A percentile compares a stretch with the other conserved stretches of the same genome.
These are phyloP conservation scores for Rhizophagus prolifer DNA, from an alignment of 192 early-diverging fungal species.

Conservation along the genomic window DNA sequence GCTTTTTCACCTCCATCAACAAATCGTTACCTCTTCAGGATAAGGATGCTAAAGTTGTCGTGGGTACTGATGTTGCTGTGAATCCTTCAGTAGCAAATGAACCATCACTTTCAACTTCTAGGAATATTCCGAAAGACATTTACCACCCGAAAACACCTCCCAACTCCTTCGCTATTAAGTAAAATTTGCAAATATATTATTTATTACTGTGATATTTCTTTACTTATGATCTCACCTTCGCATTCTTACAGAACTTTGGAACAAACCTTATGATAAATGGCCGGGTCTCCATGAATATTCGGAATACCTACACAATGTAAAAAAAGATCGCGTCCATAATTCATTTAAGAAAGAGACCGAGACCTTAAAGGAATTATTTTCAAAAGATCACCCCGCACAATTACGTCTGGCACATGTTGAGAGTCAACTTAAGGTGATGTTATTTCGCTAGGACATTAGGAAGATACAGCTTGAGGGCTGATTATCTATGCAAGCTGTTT, in stretches of 20 bases:
- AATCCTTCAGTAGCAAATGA: background rate
- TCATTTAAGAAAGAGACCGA: constrained; percentile 2
- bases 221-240: constrained; percentile 14
- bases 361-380: constrained; percentile 5
- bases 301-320: constrained; percentile 2
- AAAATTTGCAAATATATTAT: constrained; percentile 21
- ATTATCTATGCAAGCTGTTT: constrained; percentile 14
- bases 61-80: background rate
- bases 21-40: too few species aligned
- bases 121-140: background rate
- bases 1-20: background rate
- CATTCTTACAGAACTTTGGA: constrained; percentile 17
- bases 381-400: background rate
- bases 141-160: background rate
- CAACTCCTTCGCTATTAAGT: constrained; percentile 9
- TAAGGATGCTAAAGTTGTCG: background rate
- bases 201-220: too few species aligned
- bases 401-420: background rate
- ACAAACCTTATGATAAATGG: constrained; percentile 7
- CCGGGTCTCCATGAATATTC: background rate
- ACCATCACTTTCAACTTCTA: constrained; percentile 7
- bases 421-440: background rate
- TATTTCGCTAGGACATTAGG: background rate
- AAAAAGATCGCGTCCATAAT: background rate
- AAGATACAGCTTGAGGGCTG: background rate